phyloP scores from a whole-genome alignment of 306 rosid species.

The Gillenia trifoliata region DNA sequence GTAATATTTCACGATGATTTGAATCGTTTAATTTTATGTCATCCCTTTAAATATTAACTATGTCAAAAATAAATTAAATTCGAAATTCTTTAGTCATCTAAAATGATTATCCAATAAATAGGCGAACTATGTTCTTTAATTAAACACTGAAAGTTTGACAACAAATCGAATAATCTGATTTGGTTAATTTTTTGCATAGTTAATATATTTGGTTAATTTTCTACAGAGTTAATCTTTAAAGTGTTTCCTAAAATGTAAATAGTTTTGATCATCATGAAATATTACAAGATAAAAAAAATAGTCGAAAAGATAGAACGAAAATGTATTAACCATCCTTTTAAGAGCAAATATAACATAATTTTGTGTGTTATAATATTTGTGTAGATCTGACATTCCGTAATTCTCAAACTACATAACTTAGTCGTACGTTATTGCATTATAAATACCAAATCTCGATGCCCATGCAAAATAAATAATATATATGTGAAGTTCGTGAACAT shows the following conservation, averaged over 20 bases:
- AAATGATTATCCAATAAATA: too few relatives aligned
- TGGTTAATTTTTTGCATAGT: not conserved
- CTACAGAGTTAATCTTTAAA: too few relatives aligned
- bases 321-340: not conserved
- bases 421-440: conserved; percentile 16
- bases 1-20: not conserved
- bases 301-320: too few relatives aligned
- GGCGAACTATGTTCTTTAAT: not conserved
- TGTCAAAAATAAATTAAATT: too few relatives aligned
- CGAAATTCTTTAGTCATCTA: too few relatives aligned
- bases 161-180: not conserved
- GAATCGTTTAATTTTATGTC: too few relatives aligned
- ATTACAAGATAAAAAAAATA: not conserved
- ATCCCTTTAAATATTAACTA: too few relatives aligned
- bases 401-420: conserved; percentile 44
- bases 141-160: not conserved
- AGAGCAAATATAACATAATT: not conserved
- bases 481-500: not conserved
- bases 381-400: conserved; percentile 81
- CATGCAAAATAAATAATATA: conserved; percentile 29
- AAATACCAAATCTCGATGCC: conserved; percentile 41
- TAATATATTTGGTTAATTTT: not conserved
- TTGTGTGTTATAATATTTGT: not conserved
- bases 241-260: too few relatives aligned
- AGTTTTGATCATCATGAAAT: too few relatives aligned